Evolutionary conservation across 2,329 filamentous ascomycete species (phyloP), one percentile per base, ranked within the genome.

Genomic region (Apiospora saccharicola): DNA sequence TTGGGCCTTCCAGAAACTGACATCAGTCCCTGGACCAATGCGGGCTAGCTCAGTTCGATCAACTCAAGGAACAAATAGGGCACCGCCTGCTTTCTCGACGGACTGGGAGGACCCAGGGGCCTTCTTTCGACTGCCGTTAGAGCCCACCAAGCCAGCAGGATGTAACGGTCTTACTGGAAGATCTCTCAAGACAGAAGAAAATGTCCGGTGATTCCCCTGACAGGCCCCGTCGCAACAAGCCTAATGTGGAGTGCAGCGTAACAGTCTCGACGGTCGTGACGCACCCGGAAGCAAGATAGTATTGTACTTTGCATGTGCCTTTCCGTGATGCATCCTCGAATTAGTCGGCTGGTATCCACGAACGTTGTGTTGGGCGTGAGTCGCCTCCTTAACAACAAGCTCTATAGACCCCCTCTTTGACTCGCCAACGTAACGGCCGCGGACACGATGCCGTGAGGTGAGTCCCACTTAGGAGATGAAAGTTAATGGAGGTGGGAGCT

Each of bases 181-280:
- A 73, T 73, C 72, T 71, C 68, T 68, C 49, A 69, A 61, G 26
- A 68, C 43, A 70, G 53, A 53, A 64, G 57, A 73, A 73, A 73
- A 71, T 73, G 67, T 70, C 72, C 72, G 72, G 70, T 44, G 53
- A 13, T 71, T 70, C 70, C 72, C 72, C 72, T 73, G 75, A 73
- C 75, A 70, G 73, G 75, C 24, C 47, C 68, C 68, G 70, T 43
- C 71, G 67, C 68, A 69, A 71, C 71, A 69, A 46, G 70, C 69
- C 67, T 51, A 47, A 70, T 72, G 72, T 69, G 70, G 70, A 71
- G 72, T 70, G 71, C 72, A 71, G 74, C 41, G 67, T 64, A 41
- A 64, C 57, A 64, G 57, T 64, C 30, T 41, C 30, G 34, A 64
- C 34, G 16, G 16, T 19, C 53, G 53, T 61, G 53, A 61, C 53